These are phyloP conservation scores for Ananas comosus DNA, from an alignment of 176 grass and related monocot genomes.

Conservation along the genomic window DNA sequence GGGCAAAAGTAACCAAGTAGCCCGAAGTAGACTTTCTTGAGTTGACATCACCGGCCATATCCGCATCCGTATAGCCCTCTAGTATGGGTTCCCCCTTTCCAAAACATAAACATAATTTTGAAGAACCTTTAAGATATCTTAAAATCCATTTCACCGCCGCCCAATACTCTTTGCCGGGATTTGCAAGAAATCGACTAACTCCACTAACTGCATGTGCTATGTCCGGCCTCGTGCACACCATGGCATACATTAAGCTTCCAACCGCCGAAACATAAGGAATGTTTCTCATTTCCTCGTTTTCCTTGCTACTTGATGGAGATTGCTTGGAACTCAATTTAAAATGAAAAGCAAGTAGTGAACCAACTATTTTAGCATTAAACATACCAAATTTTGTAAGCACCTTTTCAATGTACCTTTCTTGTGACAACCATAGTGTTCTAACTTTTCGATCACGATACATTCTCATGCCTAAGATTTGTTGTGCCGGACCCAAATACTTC, in stretches of 20 bases:
- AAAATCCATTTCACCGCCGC: neutral
- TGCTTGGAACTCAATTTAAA: neutral
- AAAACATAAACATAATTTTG: neutral
- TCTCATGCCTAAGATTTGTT: neutral
- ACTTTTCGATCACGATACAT: neutral
- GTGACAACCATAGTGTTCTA: neutral
- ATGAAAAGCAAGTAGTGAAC: neutral
- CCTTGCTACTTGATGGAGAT: neutral
- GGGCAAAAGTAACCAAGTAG: neutral
- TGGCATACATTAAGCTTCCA: neutral
- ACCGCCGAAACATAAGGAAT: neutral
- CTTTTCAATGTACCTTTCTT: constrained; percentile 9
- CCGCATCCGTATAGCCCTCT: neutral
- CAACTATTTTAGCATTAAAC: neutral
- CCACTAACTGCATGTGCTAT: neutral
- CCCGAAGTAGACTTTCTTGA: neutral
- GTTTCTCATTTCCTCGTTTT: neutral
- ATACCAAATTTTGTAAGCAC: neutral
- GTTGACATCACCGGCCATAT: neutral
- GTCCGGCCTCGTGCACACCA: neutral
- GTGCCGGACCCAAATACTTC: constrained; percentile 14
- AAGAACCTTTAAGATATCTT: neutral
- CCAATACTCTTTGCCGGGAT: neutral
- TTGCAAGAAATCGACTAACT: neutral
- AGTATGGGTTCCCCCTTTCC: neutral